These are phyloP conservation scores for Protomyces lactucae-debilis DNA, from an alignment of 1,139 yeast genomes.

Conservation along the genomic window DNA sequence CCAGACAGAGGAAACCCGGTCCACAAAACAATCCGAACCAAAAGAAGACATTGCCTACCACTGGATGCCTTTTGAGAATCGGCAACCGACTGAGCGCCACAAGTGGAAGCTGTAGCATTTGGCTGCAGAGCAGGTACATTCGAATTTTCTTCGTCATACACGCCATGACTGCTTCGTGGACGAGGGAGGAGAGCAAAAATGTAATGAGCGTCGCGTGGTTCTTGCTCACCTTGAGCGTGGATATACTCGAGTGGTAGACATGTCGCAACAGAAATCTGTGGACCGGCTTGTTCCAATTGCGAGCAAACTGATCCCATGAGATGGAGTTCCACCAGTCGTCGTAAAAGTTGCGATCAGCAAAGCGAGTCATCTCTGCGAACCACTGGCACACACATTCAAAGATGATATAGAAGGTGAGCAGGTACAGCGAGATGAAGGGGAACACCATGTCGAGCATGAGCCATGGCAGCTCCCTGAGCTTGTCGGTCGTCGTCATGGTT, in stretches of 20 bases:
- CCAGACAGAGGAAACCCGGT: constrained; percentile 80
- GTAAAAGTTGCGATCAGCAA: constrained; percentile 65
- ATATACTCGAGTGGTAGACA: constrained; percentile 86
- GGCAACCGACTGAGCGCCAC: constrained; percentile 40
- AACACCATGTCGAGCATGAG: constrained; percentile 73
- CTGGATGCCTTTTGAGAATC: constrained; percentile 54
- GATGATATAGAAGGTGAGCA: constrained; percentile 76
- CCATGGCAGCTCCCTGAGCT: constrained; percentile 53
- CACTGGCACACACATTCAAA: constrained; percentile 94
- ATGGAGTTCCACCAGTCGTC: constrained; percentile 95
- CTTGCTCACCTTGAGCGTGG: constrained; percentile 65
- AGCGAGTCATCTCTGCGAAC: constrained; percentile 66
- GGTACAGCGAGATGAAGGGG: constrained; percentile 48
- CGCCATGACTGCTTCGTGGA: constrained; percentile 91
- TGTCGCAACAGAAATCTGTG: constrained; percentile 84
- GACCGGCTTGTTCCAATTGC: constrained; percentile 96
- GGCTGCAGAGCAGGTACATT: constrained; percentile 72
- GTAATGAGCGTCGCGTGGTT: constrained; percentile 70
- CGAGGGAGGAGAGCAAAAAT: constrained; percentile 69
- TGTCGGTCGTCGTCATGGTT: constrained; percentile 42
- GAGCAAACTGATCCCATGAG: constrained; percentile 88
- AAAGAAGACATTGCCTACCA: constrained; percentile 74
- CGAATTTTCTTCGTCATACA: constrained; percentile 74
- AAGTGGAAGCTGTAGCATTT: constrained; percentile 64
- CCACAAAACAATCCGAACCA: constrained; percentile 92